Evolutionary conservation across 768 basidiomycete species (phyloP), one percentile per base, ranked within the genome.

Genomic region (Podaxis sp.): DNA sequence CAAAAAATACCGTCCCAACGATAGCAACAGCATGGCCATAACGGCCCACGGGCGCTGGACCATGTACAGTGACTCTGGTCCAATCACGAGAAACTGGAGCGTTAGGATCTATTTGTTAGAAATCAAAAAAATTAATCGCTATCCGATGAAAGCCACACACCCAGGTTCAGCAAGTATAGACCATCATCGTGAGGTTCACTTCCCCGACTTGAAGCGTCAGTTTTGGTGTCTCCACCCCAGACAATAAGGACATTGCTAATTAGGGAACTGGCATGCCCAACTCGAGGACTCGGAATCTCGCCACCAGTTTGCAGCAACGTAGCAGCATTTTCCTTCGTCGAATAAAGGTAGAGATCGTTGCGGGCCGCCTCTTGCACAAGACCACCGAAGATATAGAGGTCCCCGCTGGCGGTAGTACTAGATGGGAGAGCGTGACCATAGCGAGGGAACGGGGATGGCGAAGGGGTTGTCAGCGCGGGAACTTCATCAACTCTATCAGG

Each of bases 201-300:
- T 95, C 94, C 9, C 77, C 8, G 80, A 80, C 67, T 81, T 84
- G 36, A 82, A 77, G 73, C 24, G 79, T 89, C 88, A 13, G 88
- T 86, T 76, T 94, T 96, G 3, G 96, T 98, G 72, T 99, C 97
- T 26, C 96, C 97, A 36, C 97, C 97, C 97, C 97, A 99, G 3
- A 98, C 90, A 64, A 99, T 92, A 64, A 99, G 80, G 55, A 98
- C 96, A 70, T 91, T 95, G 74, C 95, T 94, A 62, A 99, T 95
- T 55, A 98, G 86, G 5, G 96, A 96, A 74, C 92, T 90, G 2
- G 95, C 94, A 77, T 99, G 97, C 0, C 97, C 96, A n/a, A 99
- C 96, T 66, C 97, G 81, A 0, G 94, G 87, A 15, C 87, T 86
- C 1, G 97, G 97, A 6, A 92, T 78, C 69, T 96, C 93, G 4